Percentiles rank a stretch among this genome's conserved stretches.
These are phyloP conservation scores for Aquilaria yunnanensis DNA, from an alignment of 345 rosid genomes.

Conservation along the genomic window DNA sequence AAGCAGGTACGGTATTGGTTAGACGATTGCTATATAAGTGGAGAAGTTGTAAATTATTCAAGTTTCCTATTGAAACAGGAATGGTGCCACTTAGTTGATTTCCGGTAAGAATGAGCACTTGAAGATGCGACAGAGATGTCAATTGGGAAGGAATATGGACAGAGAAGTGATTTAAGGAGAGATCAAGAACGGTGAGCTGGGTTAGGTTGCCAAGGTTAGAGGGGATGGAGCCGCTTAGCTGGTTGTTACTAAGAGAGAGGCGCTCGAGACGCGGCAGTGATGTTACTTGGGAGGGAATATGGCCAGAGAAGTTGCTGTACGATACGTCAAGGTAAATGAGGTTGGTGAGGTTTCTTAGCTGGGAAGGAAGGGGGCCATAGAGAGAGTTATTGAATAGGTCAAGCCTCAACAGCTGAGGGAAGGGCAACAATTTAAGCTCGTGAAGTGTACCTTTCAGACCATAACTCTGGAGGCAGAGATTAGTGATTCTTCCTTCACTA, in stretches of 20 bases:
- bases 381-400: conserved; percentile 1
- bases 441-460: too few species aligned
- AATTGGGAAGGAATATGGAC: too few species aligned
- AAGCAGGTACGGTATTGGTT: not conserved
- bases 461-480: too few species aligned
- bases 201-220: not conserved
- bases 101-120: too few species aligned
- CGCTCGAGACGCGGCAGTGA: not conserved
- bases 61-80: too few species aligned
- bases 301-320: not conserved
- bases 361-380: conserved; percentile 18
- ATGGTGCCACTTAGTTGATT: too few species aligned
- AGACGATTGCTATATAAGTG: not conserved
- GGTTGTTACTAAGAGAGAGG: not conserved
- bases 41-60: too few species aligned
- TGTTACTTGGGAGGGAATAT: not conserved
- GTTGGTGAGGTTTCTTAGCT: conserved; percentile 14
- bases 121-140: too few species aligned
- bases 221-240: not conserved
- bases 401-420: too few species aligned
- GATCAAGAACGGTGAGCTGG: not conserved
- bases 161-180: too few species aligned
- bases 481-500: too few species aligned
- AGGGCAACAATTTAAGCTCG: too few species aligned
- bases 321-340: conserved; percentile 15